Conservation (phyloP, 2,329 filamentous ascomycete species). For the Aspergillus latus region DNA sequence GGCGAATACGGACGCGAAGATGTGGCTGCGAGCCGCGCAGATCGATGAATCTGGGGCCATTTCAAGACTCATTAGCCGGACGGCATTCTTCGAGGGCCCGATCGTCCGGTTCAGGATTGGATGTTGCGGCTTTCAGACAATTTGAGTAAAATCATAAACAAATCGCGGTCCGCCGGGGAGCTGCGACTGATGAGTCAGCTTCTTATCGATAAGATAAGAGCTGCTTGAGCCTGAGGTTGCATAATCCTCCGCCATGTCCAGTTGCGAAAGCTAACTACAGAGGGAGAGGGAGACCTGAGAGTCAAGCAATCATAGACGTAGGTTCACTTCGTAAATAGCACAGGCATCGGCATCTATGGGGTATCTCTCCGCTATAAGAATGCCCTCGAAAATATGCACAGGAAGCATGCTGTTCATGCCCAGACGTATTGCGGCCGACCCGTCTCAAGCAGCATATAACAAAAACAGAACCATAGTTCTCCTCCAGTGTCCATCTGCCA, state of each 20-base stretch:
- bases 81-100: slow-evolving; percentile 1
- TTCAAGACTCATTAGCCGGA: background rate
- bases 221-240: too few species aligned
- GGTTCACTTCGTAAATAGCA: background rate
- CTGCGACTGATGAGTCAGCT: slow-evolving; percentile 10
- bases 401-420: background rate
- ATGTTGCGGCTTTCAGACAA: background rate
- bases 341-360: slow-evolving; percentile 13
- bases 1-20: slow-evolving; percentile 47
- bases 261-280: background rate
- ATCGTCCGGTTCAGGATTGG: background rate
- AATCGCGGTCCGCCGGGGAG: background rate
- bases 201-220: slow-evolving; percentile 16
- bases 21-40: slow-evolving; percentile 34
- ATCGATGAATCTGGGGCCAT: slow-evolving; percentile 14
- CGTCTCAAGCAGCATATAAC: too few species aligned
- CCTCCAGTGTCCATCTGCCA: background rate
- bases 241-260: too few species aligned
- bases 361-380: slow-evolving; percentile 13
- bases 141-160: slow-evolving; percentile 7
- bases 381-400: slow-evolving; percentile 6
- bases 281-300: too few species aligned
- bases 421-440: background rate
- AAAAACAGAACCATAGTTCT: background rate
- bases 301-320: background rate